phyloP scores from a whole-genome alignment of 768 basidiomycete species.

The Astraeus odoratus region DNA sequence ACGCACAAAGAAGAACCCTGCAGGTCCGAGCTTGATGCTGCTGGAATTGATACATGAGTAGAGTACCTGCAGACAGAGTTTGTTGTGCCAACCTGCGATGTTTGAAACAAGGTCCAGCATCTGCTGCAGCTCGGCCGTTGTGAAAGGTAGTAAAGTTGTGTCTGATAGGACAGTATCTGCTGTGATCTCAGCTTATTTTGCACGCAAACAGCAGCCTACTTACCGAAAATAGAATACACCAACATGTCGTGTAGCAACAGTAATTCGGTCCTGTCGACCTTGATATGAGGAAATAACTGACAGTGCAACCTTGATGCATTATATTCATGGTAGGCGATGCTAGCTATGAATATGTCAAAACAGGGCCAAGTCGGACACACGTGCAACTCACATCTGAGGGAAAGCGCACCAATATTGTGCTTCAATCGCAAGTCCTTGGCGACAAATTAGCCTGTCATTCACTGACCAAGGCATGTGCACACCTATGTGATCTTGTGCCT shows the following conservation, averaged over 20 bases:
- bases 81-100: not conserved
- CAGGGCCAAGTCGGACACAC: not conserved
- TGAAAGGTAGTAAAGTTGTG: not conserved
- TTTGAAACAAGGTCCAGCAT: not conserved
- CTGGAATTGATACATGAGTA: not conserved
- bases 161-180: not conserved
- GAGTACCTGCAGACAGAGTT: not conserved
- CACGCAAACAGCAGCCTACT: not conserved
- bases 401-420: slow-evolving; percentile 17
- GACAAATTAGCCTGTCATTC: not conserved
- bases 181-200: not conserved
- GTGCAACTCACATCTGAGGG: not conserved
- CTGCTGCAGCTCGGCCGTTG: not conserved
- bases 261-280: not conserved
- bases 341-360: not conserved
- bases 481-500: slow-evolving; percentile 36
- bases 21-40: not conserved
- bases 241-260: not conserved
- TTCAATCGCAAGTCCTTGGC: slow-evolving; percentile 13
- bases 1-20: not conserved
- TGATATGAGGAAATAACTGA: not conserved
- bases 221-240: not conserved
- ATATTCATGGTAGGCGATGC: too few species aligned
- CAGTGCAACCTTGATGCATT: not conserved
- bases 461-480: not conserved